phyloP scores from a whole-genome alignment of 768 basidiomycete species.

The Leucocoprinus leucothites region DNA sequence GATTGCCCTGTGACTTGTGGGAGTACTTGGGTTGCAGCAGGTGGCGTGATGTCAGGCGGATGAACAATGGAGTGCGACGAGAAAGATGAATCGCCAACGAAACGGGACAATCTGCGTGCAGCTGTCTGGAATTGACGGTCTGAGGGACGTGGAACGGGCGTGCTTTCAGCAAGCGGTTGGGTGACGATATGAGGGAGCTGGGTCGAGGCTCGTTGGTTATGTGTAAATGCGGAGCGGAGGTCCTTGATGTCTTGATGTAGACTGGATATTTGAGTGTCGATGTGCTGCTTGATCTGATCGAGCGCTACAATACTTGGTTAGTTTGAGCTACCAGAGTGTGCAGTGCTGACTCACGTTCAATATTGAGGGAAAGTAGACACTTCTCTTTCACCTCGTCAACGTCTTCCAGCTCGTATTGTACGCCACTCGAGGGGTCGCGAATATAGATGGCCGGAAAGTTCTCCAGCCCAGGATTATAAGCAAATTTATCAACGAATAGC shows the following conservation, averaged over 20 bases:
- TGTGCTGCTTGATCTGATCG: constrained; percentile 98
- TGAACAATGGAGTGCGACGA: constrained; percentile 22
- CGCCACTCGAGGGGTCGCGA: constrained; percentile 86
- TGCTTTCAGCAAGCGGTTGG: constrained; percentile 61
- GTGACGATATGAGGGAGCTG: constrained; percentile 44
- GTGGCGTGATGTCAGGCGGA: constrained; percentile 20
- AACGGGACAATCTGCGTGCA: constrained; percentile 71
- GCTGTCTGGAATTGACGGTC: constrained; percentile 73
- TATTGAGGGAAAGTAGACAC: constrained; percentile 86
- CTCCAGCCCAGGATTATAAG: constrained; percentile 88
- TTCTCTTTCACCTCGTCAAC: constrained; percentile 89
- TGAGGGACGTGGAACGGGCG: constrained; percentile 66
- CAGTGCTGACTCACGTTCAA: constrained; percentile 78
- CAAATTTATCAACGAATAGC: constrained; percentile 92
- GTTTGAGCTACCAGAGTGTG: constrained; percentile 8
- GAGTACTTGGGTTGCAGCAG: constrained; percentile 34
- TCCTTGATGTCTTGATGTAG: constrained; percentile 91
- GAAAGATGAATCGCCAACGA: constrained; percentile 45
- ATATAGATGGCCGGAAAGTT: constrained; percentile 97
- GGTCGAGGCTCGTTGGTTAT: constrained; percentile 48
- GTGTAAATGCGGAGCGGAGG: constrained; percentile 62
- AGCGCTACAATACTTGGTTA: constrained; percentile 55
- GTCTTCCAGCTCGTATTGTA: constrained; percentile 95
- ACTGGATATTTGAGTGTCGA: constrained; percentile 84
- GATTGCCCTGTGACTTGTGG: constrained; percentile 69